Evolutionary conservation across 352 stramenopile genomes (phyloP).

Genomic region (Thraustochytrium striatum): DNA sequence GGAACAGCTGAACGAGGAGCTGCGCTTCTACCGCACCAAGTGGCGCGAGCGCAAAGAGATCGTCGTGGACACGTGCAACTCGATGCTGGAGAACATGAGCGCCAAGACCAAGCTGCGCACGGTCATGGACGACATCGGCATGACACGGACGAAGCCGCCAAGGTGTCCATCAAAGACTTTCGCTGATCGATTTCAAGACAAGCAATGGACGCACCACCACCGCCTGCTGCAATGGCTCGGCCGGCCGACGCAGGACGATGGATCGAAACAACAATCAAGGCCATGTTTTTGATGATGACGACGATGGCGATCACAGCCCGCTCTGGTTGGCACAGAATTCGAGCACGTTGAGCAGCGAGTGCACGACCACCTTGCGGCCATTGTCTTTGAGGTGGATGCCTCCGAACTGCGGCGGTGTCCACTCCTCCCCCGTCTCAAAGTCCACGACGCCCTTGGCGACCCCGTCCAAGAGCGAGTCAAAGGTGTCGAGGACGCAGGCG

Average conservation of each 20-base stretch:
- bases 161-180: conserved; percentile 20
- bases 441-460: not conserved
- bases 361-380: not conserved
- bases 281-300: no score
- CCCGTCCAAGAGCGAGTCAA: not conserved
- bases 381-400: not conserved
- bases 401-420: not conserved
- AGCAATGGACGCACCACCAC: no score
- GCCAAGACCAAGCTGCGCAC: conserved; percentile 29
- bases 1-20: conserved; percentile 11
- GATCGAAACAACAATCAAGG: no score
- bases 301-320: no score
- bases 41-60: conserved; percentile 18
- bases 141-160: conserved; percentile 22
- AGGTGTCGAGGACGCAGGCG: not conserved
- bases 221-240: no score
- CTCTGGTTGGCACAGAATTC: not conserved
- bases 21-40: conserved; percentile 3
- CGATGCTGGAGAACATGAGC: conserved; percentile 27
- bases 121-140: conserved; percentile 29
- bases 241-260: no score
- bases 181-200: no score
- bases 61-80: not conserved
- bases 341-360: not conserved
- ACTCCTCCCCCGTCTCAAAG: not conserved